These are phyloP conservation scores for Dissophora globulifera DNA, from an alignment of 192 early-diverging fungal species.

Conservation along the genomic window DNA sequence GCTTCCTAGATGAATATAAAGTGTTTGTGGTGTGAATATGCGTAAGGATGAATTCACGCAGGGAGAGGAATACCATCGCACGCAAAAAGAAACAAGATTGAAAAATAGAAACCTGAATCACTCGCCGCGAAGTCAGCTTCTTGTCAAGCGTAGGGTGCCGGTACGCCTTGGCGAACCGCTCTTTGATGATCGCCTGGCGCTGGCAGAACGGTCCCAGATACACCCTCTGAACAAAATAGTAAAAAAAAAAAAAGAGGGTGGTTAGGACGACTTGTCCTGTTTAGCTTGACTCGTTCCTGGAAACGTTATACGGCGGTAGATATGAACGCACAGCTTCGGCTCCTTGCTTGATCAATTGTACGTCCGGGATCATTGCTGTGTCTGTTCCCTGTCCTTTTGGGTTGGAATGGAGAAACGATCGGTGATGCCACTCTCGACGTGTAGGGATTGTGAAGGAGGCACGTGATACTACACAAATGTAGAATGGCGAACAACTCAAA, in stretches of 20 bases:
- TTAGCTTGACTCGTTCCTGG: too few relatives aligned
- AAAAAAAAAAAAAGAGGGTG: neutral
- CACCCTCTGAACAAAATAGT: conserved; percentile 68
- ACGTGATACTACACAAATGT: too few relatives aligned
- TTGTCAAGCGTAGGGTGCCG: conserved; percentile 91
- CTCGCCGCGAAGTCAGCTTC: conserved; percentile 78
- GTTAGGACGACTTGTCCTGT: neutral
- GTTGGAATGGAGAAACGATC: too few relatives aligned
- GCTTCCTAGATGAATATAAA: conserved; percentile 86
- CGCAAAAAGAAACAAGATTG: conserved; percentile 6
- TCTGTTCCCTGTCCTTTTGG: too few relatives aligned
- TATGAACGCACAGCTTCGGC: conserved; percentile 79
- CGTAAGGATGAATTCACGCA: too few relatives aligned
- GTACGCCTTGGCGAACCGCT: conserved; percentile 93
- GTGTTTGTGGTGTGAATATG: too few relatives aligned
- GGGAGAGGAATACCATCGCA: too few relatives aligned
- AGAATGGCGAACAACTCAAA: too few relatives aligned
- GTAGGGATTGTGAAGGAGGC: too few relatives aligned
- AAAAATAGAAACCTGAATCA: conserved; percentile 65
- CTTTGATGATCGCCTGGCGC: conserved; percentile 80
- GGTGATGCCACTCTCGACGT: too few relatives aligned
- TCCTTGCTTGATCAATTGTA: conserved; percentile 82
- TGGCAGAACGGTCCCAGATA: conserved; percentile 74
- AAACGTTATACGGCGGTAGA: too few relatives aligned
- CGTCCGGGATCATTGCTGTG: conserved; percentile 55